phyloP scores from a whole-genome alignment of 2,329 filamentous ascomycete species.

The Neoscytalidium dimidiatum region DNA sequence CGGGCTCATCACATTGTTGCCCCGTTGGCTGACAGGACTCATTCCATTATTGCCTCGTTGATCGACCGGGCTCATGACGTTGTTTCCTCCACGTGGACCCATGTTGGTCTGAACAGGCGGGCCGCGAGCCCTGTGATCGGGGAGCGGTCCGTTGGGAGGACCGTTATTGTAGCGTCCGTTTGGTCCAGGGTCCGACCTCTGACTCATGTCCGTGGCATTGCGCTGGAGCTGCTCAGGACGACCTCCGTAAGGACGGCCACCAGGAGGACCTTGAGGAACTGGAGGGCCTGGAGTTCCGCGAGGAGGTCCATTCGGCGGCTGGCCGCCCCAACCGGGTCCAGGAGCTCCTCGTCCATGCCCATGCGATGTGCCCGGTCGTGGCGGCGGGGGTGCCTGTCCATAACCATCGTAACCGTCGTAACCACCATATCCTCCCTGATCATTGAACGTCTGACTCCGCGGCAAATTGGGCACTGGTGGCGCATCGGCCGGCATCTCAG shows the following conservation, averaged over 20 bases:
- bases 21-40: not conserved
- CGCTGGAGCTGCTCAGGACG: slow-evolving; percentile 34
- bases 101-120: slow-evolving; percentile 5
- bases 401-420: slow-evolving; percentile 35
- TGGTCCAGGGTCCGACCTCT: slow-evolving; percentile 10
- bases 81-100: not conserved
- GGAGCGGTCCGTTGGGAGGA: slow-evolving; percentile 10
- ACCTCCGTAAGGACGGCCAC: slow-evolving; percentile 20
- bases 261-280: slow-evolving; percentile 24
- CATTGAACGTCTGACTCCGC: slow-evolving; percentile 41
- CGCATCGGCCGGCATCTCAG: slow-evolving; percentile 70
- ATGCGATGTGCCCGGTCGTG: not conserved
- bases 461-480: slow-evolving; percentile 54
- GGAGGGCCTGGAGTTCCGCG: slow-evolving; percentile 18
- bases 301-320: not conserved
- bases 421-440: slow-evolving; percentile 12
- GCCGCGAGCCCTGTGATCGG: slow-evolving; percentile 21
- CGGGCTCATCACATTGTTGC: slow-evolving; percentile 6
- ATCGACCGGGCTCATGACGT: not conserved
- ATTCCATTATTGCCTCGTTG: not conserved
- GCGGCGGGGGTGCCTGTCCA: slow-evolving; percentile 24
- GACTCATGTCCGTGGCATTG: slow-evolving; percentile 31
- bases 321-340: slow-evolving; percentile 3
- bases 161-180: slow-evolving; percentile 9
- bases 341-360: slow-evolving; percentile 17